Percentiles rank a stretch among this genome's conserved stretches.
phyloP scores from a whole-genome alignment of 192 early-diverging fungal genomes.

The Chytriomyces confervae region DNA sequence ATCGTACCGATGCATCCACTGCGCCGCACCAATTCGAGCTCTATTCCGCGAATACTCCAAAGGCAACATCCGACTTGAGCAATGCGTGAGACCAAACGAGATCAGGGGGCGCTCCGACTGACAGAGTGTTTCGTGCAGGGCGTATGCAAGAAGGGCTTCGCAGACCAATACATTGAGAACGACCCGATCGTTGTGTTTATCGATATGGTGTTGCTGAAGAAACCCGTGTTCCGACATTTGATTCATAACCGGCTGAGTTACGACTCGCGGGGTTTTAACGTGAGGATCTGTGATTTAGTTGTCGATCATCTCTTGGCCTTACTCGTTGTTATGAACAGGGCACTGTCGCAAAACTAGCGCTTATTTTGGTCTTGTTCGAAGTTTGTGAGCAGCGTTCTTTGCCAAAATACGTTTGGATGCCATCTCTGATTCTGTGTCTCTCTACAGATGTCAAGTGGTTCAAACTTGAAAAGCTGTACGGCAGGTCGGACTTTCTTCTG shows the following conservation, averaged over 20 bases:
- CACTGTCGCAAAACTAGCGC: conserved; percentile 73
- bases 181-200: conserved; percentile 88
- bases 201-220: conserved; percentile 89
- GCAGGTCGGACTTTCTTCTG: conserved; percentile 51
- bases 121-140: neutral
- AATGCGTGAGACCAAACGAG: conserved; percentile 63
- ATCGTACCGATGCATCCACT: conserved; percentile 69
- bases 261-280: conserved; percentile 35
- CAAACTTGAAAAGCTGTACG: conserved; percentile 74
- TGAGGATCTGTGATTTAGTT: conserved; percentile 1
- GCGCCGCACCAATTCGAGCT: conserved; percentile 68
- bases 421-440: neutral
- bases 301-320: neutral
- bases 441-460: conserved; percentile 84
- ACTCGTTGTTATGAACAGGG: conserved; percentile 46
- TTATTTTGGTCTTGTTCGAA: conserved; percentile 86
- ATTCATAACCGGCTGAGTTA: conserved; percentile 76
- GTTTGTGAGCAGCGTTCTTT: conserved; percentile 62
- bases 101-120: neutral
- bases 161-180: conserved; percentile 92
- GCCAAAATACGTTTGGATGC: neutral
- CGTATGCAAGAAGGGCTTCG: conserved; percentile 53
- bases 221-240: conserved; percentile 85
- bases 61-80: conserved; percentile 82
- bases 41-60: conserved; percentile 84